Base-by-base conservation (phyloP, 148 eudicot genomes). In the Spergularia bocconei region DNA sequence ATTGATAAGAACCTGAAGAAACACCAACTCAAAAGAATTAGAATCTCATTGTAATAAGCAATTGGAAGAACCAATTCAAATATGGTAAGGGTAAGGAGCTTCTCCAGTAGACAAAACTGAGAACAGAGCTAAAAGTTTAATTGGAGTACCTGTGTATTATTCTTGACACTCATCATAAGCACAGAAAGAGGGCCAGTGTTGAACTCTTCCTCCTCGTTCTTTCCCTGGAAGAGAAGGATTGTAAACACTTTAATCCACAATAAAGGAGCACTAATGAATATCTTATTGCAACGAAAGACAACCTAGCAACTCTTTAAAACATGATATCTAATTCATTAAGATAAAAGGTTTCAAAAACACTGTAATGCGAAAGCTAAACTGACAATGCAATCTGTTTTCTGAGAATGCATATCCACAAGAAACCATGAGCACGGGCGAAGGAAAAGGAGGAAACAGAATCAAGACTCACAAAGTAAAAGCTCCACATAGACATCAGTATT, bases 191-290 rank as follows among this genome's bases (percentile, higher is more conserved):
- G 98, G 16, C 98, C 98, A 12, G 97, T 93, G 87, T 86, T 91
- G 86, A 91, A 93, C 75, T 93, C 97, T 82, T 91, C 96, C 74
- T 93, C 98, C 83, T 93, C 94, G 72, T 87, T 93, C 89, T 93
- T 93, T 52, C 67, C 87, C 91, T 91, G 87, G 47, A 14, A 70
- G 13, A 58, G 58, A 25, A 33, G 66, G 50, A 20, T 33, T 53
- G 16, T 50, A n/a, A 47, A 44, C 15, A 23, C 14, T 63, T 56
- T 6, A 41, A 57, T 63, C 1, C 20, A 25, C 36, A 25, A 29
- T 47, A 51, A 21, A 69, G 51, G 17, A 21, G 0, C 17, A 69
- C 36, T 29, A 4, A 13, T 4, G 12, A 23, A 39, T 41, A 39
- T 4, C 13, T 58, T 39, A 7, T 4, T 4, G 66, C 63, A 55